phyloP scores from a whole-genome alignment of 2,329 filamentous ascomycete genomes.

The Pseudophaeomoniella oleicola region DNA sequence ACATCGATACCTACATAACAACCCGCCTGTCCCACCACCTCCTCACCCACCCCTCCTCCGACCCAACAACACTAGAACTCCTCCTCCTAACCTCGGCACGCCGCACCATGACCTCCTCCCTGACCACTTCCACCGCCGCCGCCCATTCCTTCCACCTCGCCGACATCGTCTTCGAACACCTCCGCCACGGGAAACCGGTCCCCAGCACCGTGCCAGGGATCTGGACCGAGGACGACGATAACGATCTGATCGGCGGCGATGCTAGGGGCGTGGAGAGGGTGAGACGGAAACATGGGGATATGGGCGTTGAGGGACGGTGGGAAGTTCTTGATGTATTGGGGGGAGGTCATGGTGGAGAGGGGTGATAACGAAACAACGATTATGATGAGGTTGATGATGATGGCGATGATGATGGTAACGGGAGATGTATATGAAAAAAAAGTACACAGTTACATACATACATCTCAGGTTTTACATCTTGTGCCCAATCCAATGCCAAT shows the following conservation, averaged over 20 bases:
- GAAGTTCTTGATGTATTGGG: constrained; percentile 15
- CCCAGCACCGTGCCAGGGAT: constrained; percentile 27
- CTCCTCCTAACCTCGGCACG: not conserved
- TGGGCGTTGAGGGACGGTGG: constrained; percentile 19
- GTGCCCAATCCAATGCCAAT: no score
- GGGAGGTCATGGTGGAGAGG: constrained; percentile 24
- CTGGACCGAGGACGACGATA: constrained; percentile 33
- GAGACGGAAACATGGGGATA: constrained; percentile 29
- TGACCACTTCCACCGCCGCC: not conserved
- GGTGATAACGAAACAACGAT: no score
- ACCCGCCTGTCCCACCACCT: constrained; percentile 5
- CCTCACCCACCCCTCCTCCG: not conserved
- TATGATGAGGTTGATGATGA: no score
- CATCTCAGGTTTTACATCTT: no score
- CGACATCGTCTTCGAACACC: constrained; percentile 18
- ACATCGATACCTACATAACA: constrained; percentile 26
- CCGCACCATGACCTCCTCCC: not conserved
- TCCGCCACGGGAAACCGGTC: constrained; percentile 18
- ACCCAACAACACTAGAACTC: constrained; percentile 8
- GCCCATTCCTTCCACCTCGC: constrained; percentile 13
- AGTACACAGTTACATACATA: no score
- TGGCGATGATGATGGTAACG: no score
- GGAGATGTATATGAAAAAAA: no score
- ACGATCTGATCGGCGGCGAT: constrained; percentile 18
- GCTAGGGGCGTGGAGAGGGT: constrained; percentile 19